Evolutionary conservation across 768 basidiomycete genomes (phyloP).

Genomic region (Auriscalpium orientale): DNA sequence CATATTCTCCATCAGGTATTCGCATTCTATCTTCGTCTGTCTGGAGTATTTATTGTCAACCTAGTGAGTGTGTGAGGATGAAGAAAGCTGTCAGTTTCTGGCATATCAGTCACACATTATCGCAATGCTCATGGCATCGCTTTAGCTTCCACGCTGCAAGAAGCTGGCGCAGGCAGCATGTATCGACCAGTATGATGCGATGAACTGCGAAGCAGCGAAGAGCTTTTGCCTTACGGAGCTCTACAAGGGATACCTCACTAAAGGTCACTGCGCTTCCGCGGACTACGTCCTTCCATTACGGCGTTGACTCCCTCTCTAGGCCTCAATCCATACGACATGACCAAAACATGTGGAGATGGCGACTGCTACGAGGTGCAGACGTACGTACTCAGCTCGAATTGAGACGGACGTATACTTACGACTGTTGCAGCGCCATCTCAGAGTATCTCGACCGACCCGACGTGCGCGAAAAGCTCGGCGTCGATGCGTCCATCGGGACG

Average conservation of each 20-base stretch:
- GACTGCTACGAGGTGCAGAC: slow-evolving; percentile 36
- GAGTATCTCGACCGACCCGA: slow-evolving; percentile 55
- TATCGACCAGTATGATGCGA: slow-evolving; percentile 33
- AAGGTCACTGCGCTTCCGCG: slow-evolving; percentile 19
- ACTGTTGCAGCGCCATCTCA: slow-evolving; percentile 38
- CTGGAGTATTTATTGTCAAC: not conserved
- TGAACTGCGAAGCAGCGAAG: slow-evolving; percentile 35
- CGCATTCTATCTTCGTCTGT: not conserved
- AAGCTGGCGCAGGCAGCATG: slow-evolving; percentile 32
- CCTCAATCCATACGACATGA: slow-evolving; percentile 62
- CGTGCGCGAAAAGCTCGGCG: slow-evolving; percentile 52
- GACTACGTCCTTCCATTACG: slow-evolving; percentile 17
- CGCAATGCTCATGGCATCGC: slow-evolving; percentile 12
- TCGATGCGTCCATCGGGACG: slow-evolving; percentile 36
- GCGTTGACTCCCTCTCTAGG: slow-evolving; percentile 11
- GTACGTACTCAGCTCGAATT: slow-evolving; percentile 49
- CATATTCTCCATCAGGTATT: not conserved
- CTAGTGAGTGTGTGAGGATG: slow-evolving; percentile 34
- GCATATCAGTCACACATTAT: not conserved
- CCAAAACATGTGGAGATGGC: slow-evolving; percentile 44
- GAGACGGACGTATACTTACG: not conserved
- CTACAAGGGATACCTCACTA: slow-evolving; percentile 18
- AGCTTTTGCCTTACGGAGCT: slow-evolving; percentile 31
- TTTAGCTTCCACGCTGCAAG: slow-evolving; percentile 40
- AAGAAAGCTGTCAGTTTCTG: slow-evolving; percentile 29